A percentile compares a stretch with the other conserved stretches of the same genome.
Conservation (phyloP, 208 protist genomes). For the Strigomonas culicis region DNA sequence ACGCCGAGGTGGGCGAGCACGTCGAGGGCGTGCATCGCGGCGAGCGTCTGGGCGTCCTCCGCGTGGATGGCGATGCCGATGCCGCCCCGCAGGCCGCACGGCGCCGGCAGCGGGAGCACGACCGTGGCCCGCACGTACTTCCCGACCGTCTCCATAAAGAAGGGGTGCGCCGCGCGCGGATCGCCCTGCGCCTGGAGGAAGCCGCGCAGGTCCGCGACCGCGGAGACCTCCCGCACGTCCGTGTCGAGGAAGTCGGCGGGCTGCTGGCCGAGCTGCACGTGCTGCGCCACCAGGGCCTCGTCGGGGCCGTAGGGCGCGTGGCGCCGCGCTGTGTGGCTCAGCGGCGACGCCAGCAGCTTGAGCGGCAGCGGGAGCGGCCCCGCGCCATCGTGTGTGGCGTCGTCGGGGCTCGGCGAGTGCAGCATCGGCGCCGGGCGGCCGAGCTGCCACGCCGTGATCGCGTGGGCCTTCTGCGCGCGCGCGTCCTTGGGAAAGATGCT, state of each 20-base stretch:
- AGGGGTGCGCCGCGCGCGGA: slow-evolving; percentile 45
- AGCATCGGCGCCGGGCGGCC: slow-evolving; percentile 70
- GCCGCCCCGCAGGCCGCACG: slow-evolving; percentile 78
- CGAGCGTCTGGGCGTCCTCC: slow-evolving; percentile 51
- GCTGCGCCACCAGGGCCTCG: slow-evolving; percentile 61
- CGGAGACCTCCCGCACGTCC: slow-evolving; percentile 29
- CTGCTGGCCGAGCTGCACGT: slow-evolving; percentile 51
- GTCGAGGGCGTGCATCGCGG: slow-evolving; percentile 86
- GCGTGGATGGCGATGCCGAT: slow-evolving; percentile 61
- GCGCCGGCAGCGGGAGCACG: slow-evolving; percentile 63
- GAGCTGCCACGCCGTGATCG: slow-evolving; percentile 67
- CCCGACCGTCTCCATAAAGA: slow-evolving; percentile 48
- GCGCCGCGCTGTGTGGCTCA: slow-evolving; percentile 50
- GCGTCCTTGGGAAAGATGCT: slow-evolving; percentile 59
- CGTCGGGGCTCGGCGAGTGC: slow-evolving; percentile 43
- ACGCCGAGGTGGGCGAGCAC: slow-evolving; percentile 58
- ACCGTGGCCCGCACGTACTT: slow-evolving; percentile 56
- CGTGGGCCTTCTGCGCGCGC: slow-evolving; percentile 59
- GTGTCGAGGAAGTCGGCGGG: slow-evolving; percentile 61
- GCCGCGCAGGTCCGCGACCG: slow-evolving; percentile 35
- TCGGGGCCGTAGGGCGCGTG: slow-evolving; percentile 47
- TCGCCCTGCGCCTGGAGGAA: slow-evolving; percentile 35
- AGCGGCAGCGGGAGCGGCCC: slow-evolving; percentile 51
- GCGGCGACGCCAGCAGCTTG: slow-evolving; percentile 37
- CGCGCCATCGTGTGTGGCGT: slow-evolving; percentile 26